Base-by-base conservation (phyloP, 1,139 yeast genomes). In the Kodamaea sp. region DNA sequence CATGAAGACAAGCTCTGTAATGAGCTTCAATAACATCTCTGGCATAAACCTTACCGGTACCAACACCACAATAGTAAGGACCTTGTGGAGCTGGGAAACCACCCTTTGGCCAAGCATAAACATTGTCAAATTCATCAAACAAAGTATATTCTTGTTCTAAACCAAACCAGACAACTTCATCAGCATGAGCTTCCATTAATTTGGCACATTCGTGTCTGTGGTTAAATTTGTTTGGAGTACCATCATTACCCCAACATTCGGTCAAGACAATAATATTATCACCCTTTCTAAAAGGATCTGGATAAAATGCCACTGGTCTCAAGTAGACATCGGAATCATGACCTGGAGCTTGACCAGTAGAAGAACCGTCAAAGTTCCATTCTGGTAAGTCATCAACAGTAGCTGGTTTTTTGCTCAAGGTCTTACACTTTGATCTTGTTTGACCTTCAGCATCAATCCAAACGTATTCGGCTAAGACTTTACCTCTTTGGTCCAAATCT, bases 11-110 rank as follows among this genome's bases (percentile, higher is more conserved):
- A 49, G 98, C 98, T 69, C 95, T 83, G 84, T 92, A 92, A 75
- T 92, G 98, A 46, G 98, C 97, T 76, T 92, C 98, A 57, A 92
- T 90, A 44, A 92, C 89, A 63, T 92, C 98, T 75, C 98, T 84
- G 60, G 97, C 96, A 67, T 84, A 87, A 48, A 92, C 98, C 75
- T 88, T 90, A 62, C 97, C 97, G 58, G 97, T 81, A 73, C 98
- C 98, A 52, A 92, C 98, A 81, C 98, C 98, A 78, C 98, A 92
- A 83, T 92, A 92, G 84, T 90, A 92, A 47, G 98, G 98, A 54
- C 98, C 98, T 75, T 92, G 98, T 52, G 98, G 98, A 53, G 96
- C 98, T 63, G 98, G 98, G 92, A 79, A 92, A 47, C 98, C 98
- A 58, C 97, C 97, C 76, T 86, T 81, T 70, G 98, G 98, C 98